These are phyloP conservation scores for Kregervanrija pseudodelftensis DNA, from an alignment of 805 yeast genomes.

Conservation along the genomic window DNA sequence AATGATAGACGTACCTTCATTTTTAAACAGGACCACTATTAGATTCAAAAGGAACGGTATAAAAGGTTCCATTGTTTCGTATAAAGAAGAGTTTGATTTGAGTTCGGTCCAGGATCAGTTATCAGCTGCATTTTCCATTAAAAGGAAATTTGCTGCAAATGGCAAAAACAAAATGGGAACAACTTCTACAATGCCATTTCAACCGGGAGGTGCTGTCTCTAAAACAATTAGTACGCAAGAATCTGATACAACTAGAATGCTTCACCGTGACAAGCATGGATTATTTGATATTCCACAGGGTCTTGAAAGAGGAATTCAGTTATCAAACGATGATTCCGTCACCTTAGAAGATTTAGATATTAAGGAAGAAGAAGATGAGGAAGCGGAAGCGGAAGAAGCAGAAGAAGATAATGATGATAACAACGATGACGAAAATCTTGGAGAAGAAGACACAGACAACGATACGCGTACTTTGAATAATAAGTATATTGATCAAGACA, in stretches of 20 bases:
- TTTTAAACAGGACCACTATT: conserved; percentile 55
- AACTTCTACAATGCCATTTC: conserved; percentile 75
- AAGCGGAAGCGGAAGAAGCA: conserved; percentile 8
- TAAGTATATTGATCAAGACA: conserved; percentile 16
- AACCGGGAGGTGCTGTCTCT: conserved; percentile 68
- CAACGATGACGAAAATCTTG: conserved; percentile 1
- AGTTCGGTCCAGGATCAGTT: conserved; percentile 29
- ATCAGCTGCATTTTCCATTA: conserved; percentile 65
- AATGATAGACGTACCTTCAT: conserved; percentile 51
- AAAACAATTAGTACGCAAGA: background rate
- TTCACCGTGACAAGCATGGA: conserved; percentile 69
- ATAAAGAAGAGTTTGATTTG: conserved; percentile 53
- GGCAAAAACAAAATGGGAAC: conserved; percentile 62
- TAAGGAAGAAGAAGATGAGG: conserved; percentile 3
- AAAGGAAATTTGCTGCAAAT: conserved; percentile 57
- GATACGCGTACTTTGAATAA: conserved; percentile 7
- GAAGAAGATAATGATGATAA: conserved; percentile 2
- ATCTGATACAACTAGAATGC: conserved; percentile 28
- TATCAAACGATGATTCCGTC: conserved; percentile 7
- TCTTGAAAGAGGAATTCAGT: conserved; percentile 58
- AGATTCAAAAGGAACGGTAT: conserved; percentile 72
- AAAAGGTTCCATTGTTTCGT: conserved; percentile 56
- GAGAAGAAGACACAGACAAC: conserved; percentile 4
- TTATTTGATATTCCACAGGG: conserved; percentile 82
- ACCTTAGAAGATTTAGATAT: conserved; percentile 7